phyloP scores from a whole-genome alignment of 768 basidiomycete genomes.

The Leccinellum rugosiceps region DNA sequence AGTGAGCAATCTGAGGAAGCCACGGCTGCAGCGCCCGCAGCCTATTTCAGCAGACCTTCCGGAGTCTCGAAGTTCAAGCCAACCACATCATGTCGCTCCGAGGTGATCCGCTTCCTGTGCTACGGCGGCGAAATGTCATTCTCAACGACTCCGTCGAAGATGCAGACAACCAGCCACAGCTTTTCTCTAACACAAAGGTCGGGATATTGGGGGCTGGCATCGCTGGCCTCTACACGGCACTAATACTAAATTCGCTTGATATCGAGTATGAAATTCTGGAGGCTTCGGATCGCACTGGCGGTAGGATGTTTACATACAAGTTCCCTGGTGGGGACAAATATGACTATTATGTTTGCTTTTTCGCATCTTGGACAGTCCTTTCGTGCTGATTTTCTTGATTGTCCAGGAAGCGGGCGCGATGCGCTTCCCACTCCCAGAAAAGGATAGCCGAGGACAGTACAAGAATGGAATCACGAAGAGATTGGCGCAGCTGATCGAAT shows the following conservation, averaged over 20 bases:
- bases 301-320: conserved; percentile 42
- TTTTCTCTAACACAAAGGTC: conserved; percentile 3
- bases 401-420: conserved; percentile 38
- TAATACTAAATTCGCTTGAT: conserved; percentile 17
- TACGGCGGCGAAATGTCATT: background rate
- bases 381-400: background rate
- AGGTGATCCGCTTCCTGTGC: background rate
- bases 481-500: conserved; percentile 29
- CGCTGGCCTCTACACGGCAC: conserved; percentile 7
- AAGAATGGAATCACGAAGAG: conserved; percentile 31
- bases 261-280: conserved; percentile 47
- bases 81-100: background rate
- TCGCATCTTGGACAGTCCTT: background rate
- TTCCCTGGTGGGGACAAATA: conserved; percentile 32
- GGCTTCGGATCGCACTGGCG: conserved; percentile 38
- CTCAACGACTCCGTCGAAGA: background rate
- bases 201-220: too few relatives aligned
- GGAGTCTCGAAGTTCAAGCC: background rate
- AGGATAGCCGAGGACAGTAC: conserved; percentile 12
- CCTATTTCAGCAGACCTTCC: background rate
- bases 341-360: conserved; percentile 35
- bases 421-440: conserved; percentile 30
- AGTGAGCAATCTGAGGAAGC: too few relatives aligned
- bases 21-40: too few relatives aligned
- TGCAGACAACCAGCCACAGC: background rate